A percentile compares a stretch with the other conserved stretches of the same genome.
Evolutionary conservation across 441 rosid genomes (phyloP).

Genomic region (Gossypium lobatum): DNA sequence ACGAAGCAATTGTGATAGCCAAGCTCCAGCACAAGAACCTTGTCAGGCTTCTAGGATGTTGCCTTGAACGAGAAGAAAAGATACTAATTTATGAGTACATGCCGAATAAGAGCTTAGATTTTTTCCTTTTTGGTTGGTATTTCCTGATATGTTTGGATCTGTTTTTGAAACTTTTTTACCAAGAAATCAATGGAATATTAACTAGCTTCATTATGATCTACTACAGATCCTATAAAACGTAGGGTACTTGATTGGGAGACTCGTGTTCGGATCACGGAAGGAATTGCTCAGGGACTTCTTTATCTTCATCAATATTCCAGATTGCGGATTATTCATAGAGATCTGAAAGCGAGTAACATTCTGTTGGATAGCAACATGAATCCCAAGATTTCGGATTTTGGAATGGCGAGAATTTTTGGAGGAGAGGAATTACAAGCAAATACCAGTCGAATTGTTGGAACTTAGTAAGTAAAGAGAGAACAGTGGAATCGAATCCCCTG

Average conservation of each 20-base stretch:
- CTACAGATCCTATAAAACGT: not conserved
- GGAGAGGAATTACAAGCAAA: not conserved
- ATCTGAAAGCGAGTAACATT: not conserved
- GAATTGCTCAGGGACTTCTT: constrained; percentile 1
- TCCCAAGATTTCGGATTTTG: not conserved
- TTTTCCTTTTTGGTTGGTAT: not conserved
- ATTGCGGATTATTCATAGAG: constrained; percentile 3
- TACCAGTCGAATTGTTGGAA: not conserved
- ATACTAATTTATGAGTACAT: constrained; percentile 31
- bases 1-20: constrained; percentile 29
- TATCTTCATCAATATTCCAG: constrained; percentile 3
- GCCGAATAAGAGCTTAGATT: constrained; percentile 35
- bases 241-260: not conserved
- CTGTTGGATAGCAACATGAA: constrained; percentile 1
- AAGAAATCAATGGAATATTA: not conserved
- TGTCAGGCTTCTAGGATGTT: constrained; percentile 29
- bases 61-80: constrained; percentile 26
- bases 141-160: not conserved
- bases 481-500: not conserved
- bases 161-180: not conserved
- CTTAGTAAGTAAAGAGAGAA: not conserved
- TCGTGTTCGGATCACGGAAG: not conserved
- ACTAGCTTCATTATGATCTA: not conserved
- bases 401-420: not conserved
- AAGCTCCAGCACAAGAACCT: constrained; percentile 35